phyloP scores from a whole-genome alignment of 1,139 yeast species.

The Trichomonascaceae sp. region DNA sequence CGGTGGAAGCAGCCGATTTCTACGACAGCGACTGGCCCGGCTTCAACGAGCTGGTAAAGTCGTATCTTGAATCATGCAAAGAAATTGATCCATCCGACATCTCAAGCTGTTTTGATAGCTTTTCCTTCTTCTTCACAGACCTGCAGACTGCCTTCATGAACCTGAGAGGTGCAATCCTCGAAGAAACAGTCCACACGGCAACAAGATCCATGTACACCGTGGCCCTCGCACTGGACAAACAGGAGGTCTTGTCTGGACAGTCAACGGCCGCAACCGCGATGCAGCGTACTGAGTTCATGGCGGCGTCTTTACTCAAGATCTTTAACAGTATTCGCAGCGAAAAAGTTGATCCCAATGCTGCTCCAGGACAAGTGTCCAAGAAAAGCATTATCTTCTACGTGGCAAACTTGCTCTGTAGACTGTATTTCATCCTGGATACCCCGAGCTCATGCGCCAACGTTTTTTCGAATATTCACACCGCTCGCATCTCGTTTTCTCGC shows the following conservation, averaged over 20 bases:
- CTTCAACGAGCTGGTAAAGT: conserved; percentile 36
- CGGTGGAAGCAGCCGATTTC: conserved; percentile 28
- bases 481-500: conserved; percentile 33
- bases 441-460: conserved; percentile 65
- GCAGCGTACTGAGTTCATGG: conserved; percentile 41
- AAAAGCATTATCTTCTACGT: conserved; percentile 41
- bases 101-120: conserved; percentile 41
- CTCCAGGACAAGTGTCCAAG: conserved; percentile 28
- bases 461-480: conserved; percentile 58
- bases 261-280: conserved; percentile 20
- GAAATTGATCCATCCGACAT: conserved; percentile 50
- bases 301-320: conserved; percentile 44
- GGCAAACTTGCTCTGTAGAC: conserved; percentile 45
- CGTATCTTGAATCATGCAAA: conserved; percentile 39
- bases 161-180: conserved; percentile 37
- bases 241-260: too few species aligned
- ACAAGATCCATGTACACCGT: conserved; percentile 36
- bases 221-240: conserved; percentile 36
- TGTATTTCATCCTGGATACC: conserved; percentile 49
- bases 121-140: conserved; percentile 38
- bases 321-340: conserved; percentile 56
- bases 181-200: conserved; percentile 32
- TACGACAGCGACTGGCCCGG: conserved; percentile 38
- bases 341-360: conserved; percentile 30
- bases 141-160: conserved; percentile 49